Conservation (phyloP, 345 rosid genomes). For the Leavenworthia alabamica region DNA sequence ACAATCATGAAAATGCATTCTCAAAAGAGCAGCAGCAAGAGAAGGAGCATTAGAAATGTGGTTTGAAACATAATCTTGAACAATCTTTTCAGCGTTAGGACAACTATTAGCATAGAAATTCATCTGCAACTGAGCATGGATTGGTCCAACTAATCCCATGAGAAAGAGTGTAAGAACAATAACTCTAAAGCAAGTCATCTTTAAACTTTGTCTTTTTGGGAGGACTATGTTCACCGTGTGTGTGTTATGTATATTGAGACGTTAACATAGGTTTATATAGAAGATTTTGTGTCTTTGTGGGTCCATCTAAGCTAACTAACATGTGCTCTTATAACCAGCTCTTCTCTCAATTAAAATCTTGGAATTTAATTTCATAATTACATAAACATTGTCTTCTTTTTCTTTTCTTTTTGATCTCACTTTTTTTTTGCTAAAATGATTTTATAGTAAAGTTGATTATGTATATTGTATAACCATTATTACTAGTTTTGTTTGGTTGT, state of each 20-base stretch:
- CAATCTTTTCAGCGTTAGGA: slow-evolving; percentile 68
- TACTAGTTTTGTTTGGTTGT: too few species aligned
- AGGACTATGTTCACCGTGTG: too few species aligned
- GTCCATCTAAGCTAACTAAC: too few species aligned
- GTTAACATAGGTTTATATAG: slow-evolving; percentile 15
- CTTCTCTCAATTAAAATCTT: background rate
- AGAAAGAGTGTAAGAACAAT: slow-evolving; percentile 14
- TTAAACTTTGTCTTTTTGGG: too few species aligned
- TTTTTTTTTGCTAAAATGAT: background rate
- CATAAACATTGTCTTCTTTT: background rate
- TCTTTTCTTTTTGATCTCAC: too few species aligned
- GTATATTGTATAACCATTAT: background rate
- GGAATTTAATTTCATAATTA: background rate
- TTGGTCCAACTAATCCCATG: slow-evolving; percentile 29
- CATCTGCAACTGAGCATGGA: slow-evolving; percentile 52
- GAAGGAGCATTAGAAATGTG: slow-evolving; percentile 70
- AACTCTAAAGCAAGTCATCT: slow-evolving; percentile 11
- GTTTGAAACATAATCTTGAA: slow-evolving; percentile 43
- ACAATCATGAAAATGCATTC: slow-evolving; percentile 94
- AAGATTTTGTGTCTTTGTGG: slow-evolving; percentile 15
- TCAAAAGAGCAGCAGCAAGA: slow-evolving; percentile 59
- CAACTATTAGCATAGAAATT: slow-evolving; percentile 57
- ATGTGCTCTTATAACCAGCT: too few species aligned
- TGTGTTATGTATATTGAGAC: slow-evolving; percentile 2
- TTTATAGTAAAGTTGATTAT: background rate